phyloP scores from a whole-genome alignment of 2,329 filamentous ascomycete species.

The Pseudophaeomoniella oleicola region DNA sequence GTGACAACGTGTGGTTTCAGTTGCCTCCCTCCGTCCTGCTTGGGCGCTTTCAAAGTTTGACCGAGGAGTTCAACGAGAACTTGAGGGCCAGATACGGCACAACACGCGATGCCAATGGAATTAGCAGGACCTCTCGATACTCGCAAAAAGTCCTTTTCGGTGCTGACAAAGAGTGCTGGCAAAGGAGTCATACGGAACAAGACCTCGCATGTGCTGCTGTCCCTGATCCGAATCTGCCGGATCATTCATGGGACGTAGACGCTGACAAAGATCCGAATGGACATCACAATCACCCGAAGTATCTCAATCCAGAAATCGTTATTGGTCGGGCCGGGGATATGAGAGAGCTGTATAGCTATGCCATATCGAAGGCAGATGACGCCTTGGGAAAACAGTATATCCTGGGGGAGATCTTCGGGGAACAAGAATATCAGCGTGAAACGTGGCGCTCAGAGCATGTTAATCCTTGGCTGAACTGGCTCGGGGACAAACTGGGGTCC shows the following conservation, averaged over 20 bases:
- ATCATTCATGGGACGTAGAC: conserved; percentile 31
- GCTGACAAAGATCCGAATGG: conserved; percentile 24
- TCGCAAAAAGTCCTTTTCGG: conserved; percentile 41
- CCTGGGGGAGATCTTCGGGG: conserved; percentile 37
- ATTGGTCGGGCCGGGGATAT: conserved; percentile 38
- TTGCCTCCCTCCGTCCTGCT: conserved; percentile 49
- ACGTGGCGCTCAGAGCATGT: conserved; percentile 19
- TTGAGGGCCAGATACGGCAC: conserved; percentile 36
- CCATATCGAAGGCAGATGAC: conserved; percentile 20
- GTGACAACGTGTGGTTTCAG: conserved; percentile 51
- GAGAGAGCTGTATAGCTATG: conserved; percentile 28
- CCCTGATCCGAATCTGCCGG: conserved; percentile 35
- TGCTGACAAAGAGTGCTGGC: conserved; percentile 38
- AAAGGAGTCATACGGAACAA: conserved; percentile 15
- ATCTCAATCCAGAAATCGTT: conserved; percentile 31
- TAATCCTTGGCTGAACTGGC: conserved; percentile 21
- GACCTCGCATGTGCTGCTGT: conserved; percentile 38
- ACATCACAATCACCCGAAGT: conserved; percentile 28
- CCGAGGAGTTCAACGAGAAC: conserved; percentile 37
- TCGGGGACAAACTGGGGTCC: conserved; percentile 21
- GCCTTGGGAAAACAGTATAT: conserved; percentile 24
- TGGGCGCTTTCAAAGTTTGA: conserved; percentile 42
- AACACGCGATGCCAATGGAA: conserved; percentile 12
- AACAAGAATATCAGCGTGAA: conserved; percentile 37
- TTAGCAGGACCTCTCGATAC: conserved; percentile 21